Base-by-base conservation (phyloP, 192 early-diverging fungal species). In the Umbelopsis ramanniana region DNA sequence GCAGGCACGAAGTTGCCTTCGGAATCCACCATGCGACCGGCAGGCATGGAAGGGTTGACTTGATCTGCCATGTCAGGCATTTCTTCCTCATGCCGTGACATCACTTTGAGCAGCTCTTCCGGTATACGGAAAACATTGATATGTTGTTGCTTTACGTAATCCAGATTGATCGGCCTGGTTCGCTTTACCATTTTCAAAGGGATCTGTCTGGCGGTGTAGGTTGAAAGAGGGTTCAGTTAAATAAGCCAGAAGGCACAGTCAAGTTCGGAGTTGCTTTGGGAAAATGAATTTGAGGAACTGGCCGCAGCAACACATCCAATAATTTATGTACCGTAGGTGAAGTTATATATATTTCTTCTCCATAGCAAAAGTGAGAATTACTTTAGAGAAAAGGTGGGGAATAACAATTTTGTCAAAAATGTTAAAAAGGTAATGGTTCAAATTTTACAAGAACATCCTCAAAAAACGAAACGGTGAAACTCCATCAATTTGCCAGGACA, bases 1-100 rank as follows among this genome's bases (percentile, higher is more conserved):
- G 80, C 79, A 19, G 43, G 50, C 4, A 57, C 69, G 23, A 67
- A 55, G 46, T 79, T 77, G 11, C 48, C 24, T 19, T 70, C 69
- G 11, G 66, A 54, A 46, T 76, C 75, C 54, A 72, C 29, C 46
- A 43, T 37, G 19, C 38, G 70, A 72, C 38, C 22, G 24, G 55
- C n/a, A 43, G 33, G 4, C 5, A 38, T 10, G 6, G 43, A 23
- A 23, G 37, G 10, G 1, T 29, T 4, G 14, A 8, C 45, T 23
- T 40, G 22, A 3, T 40, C 29, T 19, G 14, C 22, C 17, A 71
- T 45, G 29, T 40, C 33, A 40, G 38, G 37, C 53, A 71, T 8
- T n/a, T 71, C 22, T 15, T 45, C 35, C 37, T 46, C 37, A 60
- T 46, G 52, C 53, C 29, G 52, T 22, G 10, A 19, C 43, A 46